Evolutionary conservation across 1,284 basidiomycete genomes (phyloP).

Genomic region (Ustilago bromivora): DNA sequence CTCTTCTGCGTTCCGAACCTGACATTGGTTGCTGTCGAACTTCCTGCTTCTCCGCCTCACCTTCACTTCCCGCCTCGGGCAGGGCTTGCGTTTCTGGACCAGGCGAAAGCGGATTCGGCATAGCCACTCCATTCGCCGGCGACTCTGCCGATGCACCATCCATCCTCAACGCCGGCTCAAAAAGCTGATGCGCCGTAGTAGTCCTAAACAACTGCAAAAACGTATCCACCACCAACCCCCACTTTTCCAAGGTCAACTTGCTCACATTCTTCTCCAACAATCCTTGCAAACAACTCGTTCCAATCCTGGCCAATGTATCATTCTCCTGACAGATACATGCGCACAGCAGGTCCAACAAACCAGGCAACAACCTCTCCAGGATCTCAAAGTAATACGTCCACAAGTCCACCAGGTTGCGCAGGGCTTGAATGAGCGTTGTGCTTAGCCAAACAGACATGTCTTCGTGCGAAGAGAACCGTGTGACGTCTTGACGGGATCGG

Average conservation of each 20-base stretch:
- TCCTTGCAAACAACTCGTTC: conserved; percentile 97
- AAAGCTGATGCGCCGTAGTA: conserved; percentile 96
- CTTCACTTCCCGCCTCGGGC: not conserved
- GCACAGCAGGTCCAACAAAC: conserved; percentile 89
- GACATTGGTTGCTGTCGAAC: conserved; percentile 59
- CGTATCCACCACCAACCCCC: conserved; percentile 92
- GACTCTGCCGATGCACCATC: conserved; percentile 74
- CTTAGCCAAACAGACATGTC: conserved; percentile 99
- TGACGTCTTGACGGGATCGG: conserved; percentile 82
- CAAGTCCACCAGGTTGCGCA: conserved; percentile 93
- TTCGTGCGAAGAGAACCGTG: conserved; percentile 93
- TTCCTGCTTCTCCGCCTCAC: not conserved
- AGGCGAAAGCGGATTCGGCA: conserved; percentile 34
- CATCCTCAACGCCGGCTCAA: conserved; percentile 80
- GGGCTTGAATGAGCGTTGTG: conserved; percentile 98
- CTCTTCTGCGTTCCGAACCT: conserved; percentile 82
- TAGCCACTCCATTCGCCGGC: conserved; percentile 26
- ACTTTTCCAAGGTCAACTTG: conserved; percentile 85
- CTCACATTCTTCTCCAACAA: conserved; percentile 92
- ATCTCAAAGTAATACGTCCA: conserved; percentile 97
- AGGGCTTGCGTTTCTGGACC: conserved; percentile 49
- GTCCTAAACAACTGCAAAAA: conserved; percentile 96
- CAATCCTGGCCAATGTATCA: conserved; percentile 96
- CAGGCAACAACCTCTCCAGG: conserved; percentile 88
- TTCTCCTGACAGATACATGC: conserved; percentile 93